Percentiles rank a stretch among this genome's conserved stretches.
phyloP scores from a whole-genome alignment of 257 asterid species.

The Primulina eburnea region DNA sequence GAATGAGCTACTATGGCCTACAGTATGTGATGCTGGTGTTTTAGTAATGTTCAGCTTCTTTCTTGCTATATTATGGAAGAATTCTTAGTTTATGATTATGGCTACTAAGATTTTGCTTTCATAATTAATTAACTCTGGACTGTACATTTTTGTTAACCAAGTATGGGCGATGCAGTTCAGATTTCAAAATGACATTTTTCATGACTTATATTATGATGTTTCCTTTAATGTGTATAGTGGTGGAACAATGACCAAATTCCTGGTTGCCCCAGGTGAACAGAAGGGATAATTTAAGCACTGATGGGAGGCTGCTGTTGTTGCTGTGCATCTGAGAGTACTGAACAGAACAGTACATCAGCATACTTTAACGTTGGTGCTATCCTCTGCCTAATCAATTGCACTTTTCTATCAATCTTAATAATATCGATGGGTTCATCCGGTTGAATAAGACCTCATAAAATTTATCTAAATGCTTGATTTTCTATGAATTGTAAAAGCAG shows the following conservation, averaged over 20 bases:
- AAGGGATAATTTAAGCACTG: slow-evolving; percentile 30
- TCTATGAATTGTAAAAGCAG: too few species aligned
- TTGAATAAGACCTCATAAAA: too few species aligned
- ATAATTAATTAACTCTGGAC: slow-evolving; percentile 5
- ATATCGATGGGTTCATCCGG: too few species aligned
- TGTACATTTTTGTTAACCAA: not conserved
- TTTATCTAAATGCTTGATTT: too few species aligned
- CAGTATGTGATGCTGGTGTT: not conserved
- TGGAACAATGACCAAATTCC: slow-evolving; percentile 47
- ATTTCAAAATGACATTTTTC: slow-evolving; percentile 9
- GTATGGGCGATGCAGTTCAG: slow-evolving; percentile 1
- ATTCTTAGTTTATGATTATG: slow-evolving; percentile 5
- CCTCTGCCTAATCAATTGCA: slow-evolving; percentile 18
- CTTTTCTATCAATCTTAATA: slow-evolving; percentile 9
- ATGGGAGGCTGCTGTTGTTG: slow-evolving; percentile 90
- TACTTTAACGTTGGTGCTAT: slow-evolving; percentile 54
- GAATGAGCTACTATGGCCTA: not conserved
- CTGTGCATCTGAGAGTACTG: slow-evolving; percentile 56
- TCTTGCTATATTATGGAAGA: not conserved
- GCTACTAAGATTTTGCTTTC: slow-evolving; percentile 2
- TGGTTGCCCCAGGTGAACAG: slow-evolving; percentile 41
- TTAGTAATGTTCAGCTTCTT: not conserved
- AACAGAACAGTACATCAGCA: slow-evolving; percentile 44
- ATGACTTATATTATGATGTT: slow-evolving; percentile 7
- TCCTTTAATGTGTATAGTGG: slow-evolving; percentile 29